Base-by-base conservation (phyloP, 805 yeast genomes). In the Nakazawaea anatomiae region DNA sequence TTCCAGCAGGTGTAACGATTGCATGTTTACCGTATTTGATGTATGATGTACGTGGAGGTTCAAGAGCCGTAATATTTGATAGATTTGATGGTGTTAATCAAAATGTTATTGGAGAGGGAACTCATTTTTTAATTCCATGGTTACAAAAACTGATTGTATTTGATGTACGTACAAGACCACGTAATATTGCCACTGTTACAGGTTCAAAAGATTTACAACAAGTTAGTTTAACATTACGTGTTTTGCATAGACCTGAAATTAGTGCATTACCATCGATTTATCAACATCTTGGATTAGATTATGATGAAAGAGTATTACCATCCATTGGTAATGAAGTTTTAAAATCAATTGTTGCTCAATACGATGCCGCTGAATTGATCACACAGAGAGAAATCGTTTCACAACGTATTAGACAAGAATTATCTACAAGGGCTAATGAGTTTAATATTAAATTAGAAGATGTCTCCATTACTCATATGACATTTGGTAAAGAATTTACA, bases 191-290 rank as follows among this genome's bases (percentile, higher is more conserved):
- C 42, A 86, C 98, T 27, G 88, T 90, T 56, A 94, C 99, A 1
- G 99, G 99, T 38, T 89, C 97, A 28, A 94, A 92, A 71, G 99
- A 94, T 72, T 76, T 94, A 70, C 99, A 94, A 71, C 92, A 87
- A 78, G 99, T 94, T 38, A 84, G 95, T 8, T 74, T 94, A 65
- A 94, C 98, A 3, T 76, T 94, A 64, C 82, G 99, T 63, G 96
- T 94, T 43, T 75, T 94, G 59, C 96, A 89, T 70, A 80, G 98
- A 62, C 99, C 99, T 0, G 96, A 90, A 55, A 95, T 94, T 46
- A 67, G 74, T 60, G 79, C 77, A 55, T 76, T 94, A 61, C 97
- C 99, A 27, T 70, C 69, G 34, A 94, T 94, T 56, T 94, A 94
- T 73, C 98, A 91, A 71, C 81, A 82, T 59, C 76, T 94, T 52